Percentiles rank a stretch among this genome's conserved stretches.
Evolutionary conservation across 108 stramenopile genomes (phyloP).

Genomic region (Cyclostephanos invisitatus): DNA sequence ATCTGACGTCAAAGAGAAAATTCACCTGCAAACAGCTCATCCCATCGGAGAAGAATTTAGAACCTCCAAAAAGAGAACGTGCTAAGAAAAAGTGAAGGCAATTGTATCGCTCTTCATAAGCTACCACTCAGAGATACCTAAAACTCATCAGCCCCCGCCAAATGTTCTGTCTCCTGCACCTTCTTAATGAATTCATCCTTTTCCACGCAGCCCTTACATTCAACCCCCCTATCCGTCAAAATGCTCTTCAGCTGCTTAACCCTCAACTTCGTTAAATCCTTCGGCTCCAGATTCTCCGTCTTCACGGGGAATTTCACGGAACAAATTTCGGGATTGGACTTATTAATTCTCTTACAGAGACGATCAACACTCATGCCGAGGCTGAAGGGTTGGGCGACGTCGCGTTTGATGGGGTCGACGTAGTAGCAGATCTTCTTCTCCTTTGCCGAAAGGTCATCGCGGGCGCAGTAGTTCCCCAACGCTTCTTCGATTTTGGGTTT

Average conservation of each 20-base stretch:
- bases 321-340: slow-evolving; percentile 89
- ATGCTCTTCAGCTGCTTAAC: slow-evolving; percentile 98
- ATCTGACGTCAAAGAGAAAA: too few species aligned
- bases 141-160: slow-evolving; percentile 54
- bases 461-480: slow-evolving; percentile 74
- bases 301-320: slow-evolving; percentile 94
- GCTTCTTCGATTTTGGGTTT: slow-evolving; percentile 83
- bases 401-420: slow-evolving; percentile 96
- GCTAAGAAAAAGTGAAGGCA: too few species aligned
- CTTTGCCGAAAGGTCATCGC: slow-evolving; percentile 48
- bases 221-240: slow-evolving; percentile 94
- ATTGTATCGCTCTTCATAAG: not conserved
- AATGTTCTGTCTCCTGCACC: slow-evolving; percentile 93
- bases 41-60: too few species aligned
- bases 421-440: slow-evolving; percentile 99
- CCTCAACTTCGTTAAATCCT: slow-evolving; percentile 94
- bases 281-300: slow-evolving; percentile 90
- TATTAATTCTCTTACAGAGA: slow-evolving; percentile 84
- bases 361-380: slow-evolving; percentile 93
- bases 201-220: slow-evolving; percentile 96
- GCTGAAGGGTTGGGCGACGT: slow-evolving; percentile 92
- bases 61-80: too few species aligned
- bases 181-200: slow-evolving; percentile 99
- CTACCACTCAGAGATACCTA: slow-evolving; percentile 1
- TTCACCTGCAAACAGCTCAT: too few species aligned